Evolutionary conservation across 2,329 filamentous ascomycete genomes (phyloP).

Genomic region (Diaporthe sp.): DNA sequence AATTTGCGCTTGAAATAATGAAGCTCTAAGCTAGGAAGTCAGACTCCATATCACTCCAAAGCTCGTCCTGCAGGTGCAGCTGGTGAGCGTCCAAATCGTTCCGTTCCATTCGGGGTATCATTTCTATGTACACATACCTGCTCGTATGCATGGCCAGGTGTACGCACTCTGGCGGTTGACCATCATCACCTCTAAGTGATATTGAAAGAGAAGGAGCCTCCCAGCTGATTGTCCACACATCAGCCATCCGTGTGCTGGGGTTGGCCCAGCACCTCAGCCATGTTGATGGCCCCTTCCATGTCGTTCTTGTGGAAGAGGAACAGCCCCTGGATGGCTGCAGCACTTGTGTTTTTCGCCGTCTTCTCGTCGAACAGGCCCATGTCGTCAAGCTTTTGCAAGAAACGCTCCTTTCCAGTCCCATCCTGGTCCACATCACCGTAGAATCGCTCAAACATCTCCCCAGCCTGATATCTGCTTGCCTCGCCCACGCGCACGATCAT

Average conservation of each 20-base stretch:
- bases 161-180: neutral
- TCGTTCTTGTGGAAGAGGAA: slow-evolving; percentile 97
- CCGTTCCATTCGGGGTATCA: slow-evolving; percentile 24
- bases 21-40: neutral
- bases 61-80: neutral
- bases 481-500: slow-evolving; percentile 93
- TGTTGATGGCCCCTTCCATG: slow-evolving; percentile 86
- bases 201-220: neutral
- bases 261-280: slow-evolving; percentile 73
- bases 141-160: neutral
- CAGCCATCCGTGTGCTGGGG: slow-evolving; percentile 38
- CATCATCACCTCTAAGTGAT: neutral
- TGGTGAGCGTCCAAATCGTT: neutral
- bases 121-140: slow-evolving; percentile 29
- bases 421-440: slow-evolving; percentile 84
- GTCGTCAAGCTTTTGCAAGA: slow-evolving; percentile 78
- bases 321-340: slow-evolving; percentile 91
- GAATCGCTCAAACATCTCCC: slow-evolving; percentile 92
- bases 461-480: slow-evolving; percentile 87
- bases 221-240: neutral
- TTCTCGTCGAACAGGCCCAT: slow-evolving; percentile 77
- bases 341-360: slow-evolving; percentile 75
- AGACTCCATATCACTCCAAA: neutral
- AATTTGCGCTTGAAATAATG: neutral
- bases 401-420: slow-evolving; percentile 73